Base-by-base conservation (phyloP, 495 filamentous ascomycete genomes). In the Recurvomyces mirabilis region DNA sequence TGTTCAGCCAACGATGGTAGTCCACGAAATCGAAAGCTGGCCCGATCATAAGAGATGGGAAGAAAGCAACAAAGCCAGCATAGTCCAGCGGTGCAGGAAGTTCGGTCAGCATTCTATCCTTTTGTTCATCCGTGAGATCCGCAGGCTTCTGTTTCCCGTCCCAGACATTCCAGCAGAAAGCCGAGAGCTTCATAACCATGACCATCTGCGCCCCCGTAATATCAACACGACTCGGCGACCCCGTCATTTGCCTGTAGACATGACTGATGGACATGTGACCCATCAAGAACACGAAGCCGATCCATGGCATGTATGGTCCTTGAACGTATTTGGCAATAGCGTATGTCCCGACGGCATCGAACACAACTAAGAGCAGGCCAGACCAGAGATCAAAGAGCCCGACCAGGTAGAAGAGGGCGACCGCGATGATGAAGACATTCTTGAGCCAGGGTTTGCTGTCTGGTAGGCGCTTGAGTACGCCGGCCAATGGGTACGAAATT, bases 241-340 rank as follows among this genome's bases (percentile, higher is more conserved):
- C 69, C 25, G 68, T 63, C 36, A 79, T 73, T 54, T 93, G 85
- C 23, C 91, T 81, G 44, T 77, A 67, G 45, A 96, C 78, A 59
- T 98, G 91, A 60, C 75, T 93, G 51, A 87, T 59, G 29, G 87
- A 84, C 83, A 98, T 84, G 62, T 96, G 89, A 47, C 82, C 79
- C 93, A 98, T 98, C 41, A 93, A 58, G 63, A 89, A 95, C 41
- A 85, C 72, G 63, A 98, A 96, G 34, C 78, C 87, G 32, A 94
- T 75, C 91, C 91, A 98, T 66, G 93, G 93, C 91, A 98, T 98
- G 63, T 87, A 84, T 3, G 86, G 84, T n/a, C 86, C 86, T 38
- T 84, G 71, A 15, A 96, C 67, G 59, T 82, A 91, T 53, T 77
- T 72, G 39, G 91, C 81, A 53, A 96, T 93, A 43, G 71, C 66